Evolutionary conservation across 768 basidiomycete species (phyloP).

Genomic region (Butyriboletus loyo): DNA sequence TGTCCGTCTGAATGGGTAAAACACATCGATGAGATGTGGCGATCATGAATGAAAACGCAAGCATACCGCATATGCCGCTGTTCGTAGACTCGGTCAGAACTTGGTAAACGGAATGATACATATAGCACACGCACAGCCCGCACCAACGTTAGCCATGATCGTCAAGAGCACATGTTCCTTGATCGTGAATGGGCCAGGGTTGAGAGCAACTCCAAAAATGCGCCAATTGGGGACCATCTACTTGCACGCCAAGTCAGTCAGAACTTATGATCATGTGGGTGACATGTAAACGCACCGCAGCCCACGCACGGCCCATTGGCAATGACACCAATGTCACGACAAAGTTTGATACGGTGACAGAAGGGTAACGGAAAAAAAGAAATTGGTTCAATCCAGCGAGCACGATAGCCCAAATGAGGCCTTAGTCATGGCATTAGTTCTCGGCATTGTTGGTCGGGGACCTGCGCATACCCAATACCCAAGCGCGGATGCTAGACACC

Average conservation of each 20-base stretch:
- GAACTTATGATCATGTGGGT: too few species aligned
- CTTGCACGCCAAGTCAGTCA: background rate
- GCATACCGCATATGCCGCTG: slow-evolving; percentile 47
- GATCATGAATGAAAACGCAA: background rate
- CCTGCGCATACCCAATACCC: slow-evolving; percentile 45
- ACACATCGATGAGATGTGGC: background rate
- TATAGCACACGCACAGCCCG: slow-evolving; percentile 17
- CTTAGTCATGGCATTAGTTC: slow-evolving; percentile 8
- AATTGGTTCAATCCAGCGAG: slow-evolving; percentile 77
- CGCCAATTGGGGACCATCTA: slow-evolving; percentile 49
- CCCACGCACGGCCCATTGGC: slow-evolving; percentile 66
- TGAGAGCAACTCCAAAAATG: slow-evolving; percentile 59
- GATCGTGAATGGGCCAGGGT: slow-evolving; percentile 74
- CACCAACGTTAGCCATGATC: slow-evolving; percentile 60
- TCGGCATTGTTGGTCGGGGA: accelerated
- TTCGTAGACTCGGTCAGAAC: slow-evolving; percentile 2
- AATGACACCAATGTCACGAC: slow-evolving; percentile 72
- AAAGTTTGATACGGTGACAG: slow-evolving; percentile 39
- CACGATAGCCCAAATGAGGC: slow-evolving; percentile 50
- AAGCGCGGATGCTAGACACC: slow-evolving; percentile 54
- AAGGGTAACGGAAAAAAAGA: slow-evolving; percentile 70
- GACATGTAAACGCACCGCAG: slow-evolving; percentile 28
- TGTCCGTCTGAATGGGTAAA: slow-evolving; percentile 46
- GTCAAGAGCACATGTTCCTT: slow-evolving; percentile 71
- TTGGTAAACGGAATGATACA: background rate